Conservation (phyloP, 257 asterid species). For the Solanum bulbocastanum region DNA sequence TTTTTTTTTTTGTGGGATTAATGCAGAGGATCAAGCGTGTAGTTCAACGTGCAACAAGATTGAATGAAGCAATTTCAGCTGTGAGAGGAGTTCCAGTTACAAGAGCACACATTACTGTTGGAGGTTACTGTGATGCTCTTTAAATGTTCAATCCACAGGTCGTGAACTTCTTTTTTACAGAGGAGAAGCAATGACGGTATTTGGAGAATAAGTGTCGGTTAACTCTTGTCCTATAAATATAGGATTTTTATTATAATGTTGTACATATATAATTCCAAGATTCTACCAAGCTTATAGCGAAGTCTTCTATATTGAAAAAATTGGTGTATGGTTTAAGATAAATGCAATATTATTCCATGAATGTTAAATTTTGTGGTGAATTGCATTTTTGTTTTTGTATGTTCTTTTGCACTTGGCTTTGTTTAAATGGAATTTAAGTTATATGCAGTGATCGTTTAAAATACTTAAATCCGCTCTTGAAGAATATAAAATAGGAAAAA, state of each 20-base stretch:
- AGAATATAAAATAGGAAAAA: too few relatives aligned
- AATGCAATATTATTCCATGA: not conserved
- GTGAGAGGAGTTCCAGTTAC: conserved; percentile 31
- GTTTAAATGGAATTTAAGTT: not conserved
- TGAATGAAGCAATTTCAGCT: conserved; percentile 41
- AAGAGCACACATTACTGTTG: conserved; percentile 52
- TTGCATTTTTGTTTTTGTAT: not conserved
- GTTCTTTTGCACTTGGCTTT: not conserved
- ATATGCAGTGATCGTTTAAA: not conserved
- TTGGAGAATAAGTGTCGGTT: not conserved
- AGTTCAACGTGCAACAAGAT: conserved; percentile 24
- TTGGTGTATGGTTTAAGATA: not conserved
- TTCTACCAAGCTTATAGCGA: not conserved
- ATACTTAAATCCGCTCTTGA: too few relatives aligned
- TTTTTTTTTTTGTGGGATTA: not conserved
- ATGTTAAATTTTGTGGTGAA: not conserved
- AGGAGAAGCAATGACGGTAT: not conserved
- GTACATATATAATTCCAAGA: not conserved
- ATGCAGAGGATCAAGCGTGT: conserved; percentile 42
- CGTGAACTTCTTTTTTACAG: not conserved
- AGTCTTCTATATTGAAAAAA: not conserved
- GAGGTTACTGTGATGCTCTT: conserved; percentile 49
- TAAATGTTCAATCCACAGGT: not conserved
- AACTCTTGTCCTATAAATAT: not conserved
- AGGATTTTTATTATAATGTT: not conserved